Percentiles rank a stretch among this genome's conserved stretches.
phyloP scores from a whole-genome alignment of 2,329 filamentous ascomycete species.

The Trichocomaceae sp. region DNA sequence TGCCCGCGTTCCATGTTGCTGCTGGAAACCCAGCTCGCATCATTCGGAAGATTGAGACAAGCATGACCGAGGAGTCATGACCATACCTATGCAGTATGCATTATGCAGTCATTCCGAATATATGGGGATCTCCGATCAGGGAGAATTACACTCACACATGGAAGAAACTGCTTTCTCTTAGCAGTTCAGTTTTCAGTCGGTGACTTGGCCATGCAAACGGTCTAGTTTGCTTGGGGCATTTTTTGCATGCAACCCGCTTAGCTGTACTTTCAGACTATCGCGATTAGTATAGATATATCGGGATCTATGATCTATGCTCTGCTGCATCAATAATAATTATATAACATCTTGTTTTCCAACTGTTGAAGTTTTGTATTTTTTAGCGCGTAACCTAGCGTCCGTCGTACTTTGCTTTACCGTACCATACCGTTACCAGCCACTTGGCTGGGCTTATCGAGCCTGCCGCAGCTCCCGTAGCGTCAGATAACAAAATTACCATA shows the following conservation, averaged over 20 bases:
- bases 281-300: too few species aligned
- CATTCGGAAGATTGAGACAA: conserved; percentile 34
- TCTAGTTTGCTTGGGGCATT: not conserved
- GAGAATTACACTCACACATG: too few species aligned
- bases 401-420: not conserved
- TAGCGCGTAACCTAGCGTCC: not conserved
- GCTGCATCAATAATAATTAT: too few species aligned
- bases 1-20: conserved; percentile 37
- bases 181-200: not conserved
- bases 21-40: conserved; percentile 37
- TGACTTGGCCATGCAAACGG: not conserved
- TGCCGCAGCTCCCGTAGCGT: not conserved
- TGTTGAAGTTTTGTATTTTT: too few species aligned
- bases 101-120: not conserved
- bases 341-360: too few species aligned
- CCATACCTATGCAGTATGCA: too few species aligned
- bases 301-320: too few species aligned
- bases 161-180: not conserved
- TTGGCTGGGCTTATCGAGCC: not conserved
- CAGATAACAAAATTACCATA: not conserved
- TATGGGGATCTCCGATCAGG: too few species aligned
- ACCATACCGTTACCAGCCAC: not conserved
- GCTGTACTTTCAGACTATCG: too few species aligned
- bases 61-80: conserved; percentile 21
- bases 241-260: not conserved